phyloP scores from a whole-genome alignment of 768 basidiomycete species.

The Agaricus blazei region DNA sequence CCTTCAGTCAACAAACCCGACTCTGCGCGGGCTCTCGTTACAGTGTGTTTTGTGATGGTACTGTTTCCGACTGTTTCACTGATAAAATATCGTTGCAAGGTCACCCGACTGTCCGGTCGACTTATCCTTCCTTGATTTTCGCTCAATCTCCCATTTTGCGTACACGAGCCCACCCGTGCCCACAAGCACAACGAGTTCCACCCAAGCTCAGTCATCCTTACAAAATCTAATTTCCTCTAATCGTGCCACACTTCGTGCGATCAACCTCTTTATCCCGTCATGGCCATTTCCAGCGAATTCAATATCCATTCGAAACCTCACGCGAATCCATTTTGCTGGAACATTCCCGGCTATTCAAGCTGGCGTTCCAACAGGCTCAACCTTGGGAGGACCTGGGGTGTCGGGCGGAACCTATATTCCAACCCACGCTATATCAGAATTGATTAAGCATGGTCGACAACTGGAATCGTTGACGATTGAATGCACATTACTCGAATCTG shows the following conservation, averaged over 20 bases:
- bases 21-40: constrained; percentile 52
- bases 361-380: constrained; percentile 21
- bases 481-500: constrained; percentile 48
- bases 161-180: constrained; percentile 31
- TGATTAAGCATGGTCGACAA: constrained; percentile 57
- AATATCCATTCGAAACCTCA: constrained; percentile 59
- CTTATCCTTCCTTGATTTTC: constrained; percentile 43
- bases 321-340: constrained; percentile 57
- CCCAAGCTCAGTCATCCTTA: constrained; percentile 33
- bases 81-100: constrained; percentile 16
- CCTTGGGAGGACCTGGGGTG: neutral
- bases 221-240: constrained; percentile 49
- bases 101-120: constrained; percentile 40
- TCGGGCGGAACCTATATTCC: constrained; percentile 13
- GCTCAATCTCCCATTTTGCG: constrained; percentile 54
- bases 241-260: constrained; percentile 43
- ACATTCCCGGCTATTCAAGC: constrained; percentile 35
- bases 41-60: constrained; percentile 28
- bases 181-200: constrained; percentile 17
- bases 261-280: constrained; percentile 47
- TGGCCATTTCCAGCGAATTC: constrained; percentile 54
- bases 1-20: constrained; percentile 45
- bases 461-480: constrained; percentile 55
- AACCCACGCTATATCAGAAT: constrained; percentile 49
- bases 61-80: neutral